These are phyloP conservation scores for Kwoniella botswanensis DNA, from an alignment of 768 basidiomycete genomes.

Conservation along the genomic window DNA sequence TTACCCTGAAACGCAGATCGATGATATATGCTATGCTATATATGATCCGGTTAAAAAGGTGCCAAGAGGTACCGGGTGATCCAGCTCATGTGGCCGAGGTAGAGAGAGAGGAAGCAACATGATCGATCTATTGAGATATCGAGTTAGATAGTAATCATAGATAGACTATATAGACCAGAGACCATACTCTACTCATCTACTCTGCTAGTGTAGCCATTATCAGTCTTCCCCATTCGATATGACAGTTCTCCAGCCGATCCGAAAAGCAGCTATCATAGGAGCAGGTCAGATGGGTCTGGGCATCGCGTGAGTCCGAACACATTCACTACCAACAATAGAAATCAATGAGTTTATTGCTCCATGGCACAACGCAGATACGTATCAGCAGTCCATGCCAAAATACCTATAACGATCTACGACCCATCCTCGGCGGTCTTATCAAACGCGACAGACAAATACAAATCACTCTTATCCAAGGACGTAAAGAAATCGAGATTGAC, in stretches of 20 bases:
- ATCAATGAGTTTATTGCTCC: too few relatives aligned
- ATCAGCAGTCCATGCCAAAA: constrained; percentile 78
- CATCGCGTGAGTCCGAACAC: constrained; percentile 73
- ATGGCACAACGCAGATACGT: too few relatives aligned
- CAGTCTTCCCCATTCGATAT: constrained; percentile 6
- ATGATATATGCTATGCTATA: neutral
- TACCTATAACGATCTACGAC: constrained; percentile 86
- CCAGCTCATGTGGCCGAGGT: neutral
- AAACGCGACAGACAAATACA: constrained; percentile 74
- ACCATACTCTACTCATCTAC: neutral
- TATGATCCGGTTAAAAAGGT: neutral
- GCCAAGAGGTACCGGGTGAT: neutral
- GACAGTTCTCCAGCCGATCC: constrained; percentile 33
- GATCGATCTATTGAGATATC: too few relatives aligned
- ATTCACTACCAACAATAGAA: too few relatives aligned
- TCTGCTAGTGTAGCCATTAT: neutral
- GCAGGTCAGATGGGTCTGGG: constrained; percentile 72
- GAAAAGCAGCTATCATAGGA: constrained; percentile 50
- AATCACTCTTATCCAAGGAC: constrained; percentile 86
- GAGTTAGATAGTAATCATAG: too few relatives aligned
- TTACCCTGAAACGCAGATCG: neutral
- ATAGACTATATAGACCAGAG: neutral
- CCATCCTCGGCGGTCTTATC: constrained; percentile 73
- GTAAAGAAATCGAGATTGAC: constrained; percentile 79
- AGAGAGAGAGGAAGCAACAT: too few relatives aligned